Conservation (phyloP, 495 filamentous ascomycete genomes). For the Acidiella bohemica region DNA sequence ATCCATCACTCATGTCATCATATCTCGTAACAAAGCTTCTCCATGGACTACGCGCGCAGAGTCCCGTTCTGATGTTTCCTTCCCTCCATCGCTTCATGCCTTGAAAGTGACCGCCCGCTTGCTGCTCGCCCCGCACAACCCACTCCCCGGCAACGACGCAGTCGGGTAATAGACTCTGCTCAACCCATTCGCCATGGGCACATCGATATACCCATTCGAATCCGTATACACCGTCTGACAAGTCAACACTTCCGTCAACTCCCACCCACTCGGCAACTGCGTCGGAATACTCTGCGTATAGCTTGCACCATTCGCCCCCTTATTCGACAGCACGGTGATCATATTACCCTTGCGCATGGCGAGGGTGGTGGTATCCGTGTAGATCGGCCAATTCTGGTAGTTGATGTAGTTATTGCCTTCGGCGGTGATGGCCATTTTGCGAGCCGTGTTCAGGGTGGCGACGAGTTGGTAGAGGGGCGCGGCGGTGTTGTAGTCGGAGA, state of each 20-base stretch:
- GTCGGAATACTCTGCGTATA: slow-evolving; percentile 35
- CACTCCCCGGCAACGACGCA: slow-evolving; percentile 14
- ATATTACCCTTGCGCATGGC: slow-evolving; percentile 58
- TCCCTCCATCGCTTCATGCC: no score
- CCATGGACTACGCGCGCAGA: no score
- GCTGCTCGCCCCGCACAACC: slow-evolving; percentile 19
- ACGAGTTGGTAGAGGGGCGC: slow-evolving; percentile 49
- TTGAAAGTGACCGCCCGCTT: no score
- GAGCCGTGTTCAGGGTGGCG: slow-evolving; percentile 43
- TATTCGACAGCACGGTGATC: slow-evolving; percentile 49
- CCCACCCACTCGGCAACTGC: slow-evolving; percentile 27
- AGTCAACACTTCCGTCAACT: slow-evolving; percentile 35
- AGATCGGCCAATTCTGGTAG: slow-evolving; percentile 43
- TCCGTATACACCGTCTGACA: slow-evolving; percentile 33
- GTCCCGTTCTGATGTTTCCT: no score
- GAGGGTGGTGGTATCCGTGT: slow-evolving; percentile 42
- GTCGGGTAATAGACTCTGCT: slow-evolving; percentile 23
- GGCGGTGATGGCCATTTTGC: slow-evolving; percentile 39
- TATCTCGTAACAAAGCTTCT: no score
- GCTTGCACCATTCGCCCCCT: slow-evolving; percentile 33
- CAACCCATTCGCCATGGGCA: slow-evolving; percentile 22
- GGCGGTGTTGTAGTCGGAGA: slow-evolving; percentile 45
- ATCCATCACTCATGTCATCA: no score
- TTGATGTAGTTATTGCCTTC: slow-evolving; percentile 37
- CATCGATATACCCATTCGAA: slow-evolving; percentile 18